These are phyloP conservation scores for Corinectria fuckeliana DNA, from an alignment of 2,329 filamentous ascomycete genomes.

Conservation along the genomic window DNA sequence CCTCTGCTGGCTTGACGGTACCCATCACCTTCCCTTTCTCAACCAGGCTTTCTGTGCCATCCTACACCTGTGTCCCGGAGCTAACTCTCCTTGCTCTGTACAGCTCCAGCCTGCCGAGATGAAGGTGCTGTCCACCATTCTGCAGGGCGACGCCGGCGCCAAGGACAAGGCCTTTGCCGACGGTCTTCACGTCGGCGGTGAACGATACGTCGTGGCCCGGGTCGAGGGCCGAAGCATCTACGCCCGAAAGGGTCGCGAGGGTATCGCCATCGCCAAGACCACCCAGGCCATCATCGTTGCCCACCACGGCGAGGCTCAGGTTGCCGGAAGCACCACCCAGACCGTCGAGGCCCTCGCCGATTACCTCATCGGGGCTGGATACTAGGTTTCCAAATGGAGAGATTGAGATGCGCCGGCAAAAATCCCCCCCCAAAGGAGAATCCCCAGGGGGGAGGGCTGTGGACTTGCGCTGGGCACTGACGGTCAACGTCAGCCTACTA, in stretches of 20 bases:
- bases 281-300: slow-evolving; percentile 86
- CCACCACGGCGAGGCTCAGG: slow-evolving; percentile 78
- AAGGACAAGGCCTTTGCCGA: slow-evolving; percentile 72
- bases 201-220: slow-evolving; percentile 79
- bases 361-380: slow-evolving; percentile 81
- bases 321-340: slow-evolving; percentile 77
- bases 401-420: background rate
- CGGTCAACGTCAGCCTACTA: slow-evolving; percentile 3
- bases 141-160: slow-evolving; percentile 52
- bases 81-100: slow-evolving; percentile 17
- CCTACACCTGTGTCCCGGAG: background rate
- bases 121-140: slow-evolving; percentile 61
- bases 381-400: slow-evolving; percentile 59
- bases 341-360: slow-evolving; percentile 85
- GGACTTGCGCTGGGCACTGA: slow-evolving; percentile 13
- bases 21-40: slow-evolving; percentile 34
- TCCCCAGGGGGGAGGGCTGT: slow-evolving; percentile 15
- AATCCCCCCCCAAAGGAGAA: slow-evolving; percentile 2
- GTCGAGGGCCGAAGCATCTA: slow-evolving; percentile 82
- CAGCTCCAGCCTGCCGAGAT: slow-evolving; percentile 60
- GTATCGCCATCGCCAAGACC: slow-evolving; percentile 85
- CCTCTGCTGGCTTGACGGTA: slow-evolving; percentile 76
- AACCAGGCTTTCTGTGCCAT: slow-evolving; percentile 3
- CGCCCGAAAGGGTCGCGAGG: slow-evolving; percentile 81
- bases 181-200: slow-evolving; percentile 77